phyloP scores from a whole-genome alignment of 768 basidiomycete species.

The Paxillus rubicundulus region DNA sequence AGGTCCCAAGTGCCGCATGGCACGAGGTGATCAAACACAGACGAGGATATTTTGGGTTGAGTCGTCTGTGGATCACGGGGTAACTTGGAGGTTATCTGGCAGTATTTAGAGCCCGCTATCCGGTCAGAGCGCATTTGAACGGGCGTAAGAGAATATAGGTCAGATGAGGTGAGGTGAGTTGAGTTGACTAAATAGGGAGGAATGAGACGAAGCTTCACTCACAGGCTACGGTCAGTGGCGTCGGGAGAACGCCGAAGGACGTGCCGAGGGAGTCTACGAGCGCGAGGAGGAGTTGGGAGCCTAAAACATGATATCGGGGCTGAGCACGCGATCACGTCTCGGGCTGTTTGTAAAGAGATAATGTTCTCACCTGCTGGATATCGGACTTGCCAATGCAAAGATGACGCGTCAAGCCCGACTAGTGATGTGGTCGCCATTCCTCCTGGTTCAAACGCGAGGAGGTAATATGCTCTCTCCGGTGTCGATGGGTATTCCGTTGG shows the following conservation, averaged over 20 bases:
- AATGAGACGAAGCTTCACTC: conserved; percentile 6
- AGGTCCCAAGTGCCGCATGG: conserved; percentile 47
- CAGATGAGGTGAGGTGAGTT: background rate
- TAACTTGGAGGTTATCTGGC: conserved; percentile 18
- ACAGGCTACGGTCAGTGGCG: conserved; percentile 38
- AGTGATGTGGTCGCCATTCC: conserved; percentile 34
- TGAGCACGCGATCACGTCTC: background rate
- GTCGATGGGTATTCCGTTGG: background rate
- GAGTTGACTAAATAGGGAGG: background rate
- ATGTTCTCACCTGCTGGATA: conserved; percentile 38
- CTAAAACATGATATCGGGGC: conserved; percentile 24
- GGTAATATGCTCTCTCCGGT: conserved; percentile 35
- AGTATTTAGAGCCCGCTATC: conserved; percentile 29
- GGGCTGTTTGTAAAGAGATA: background rate
- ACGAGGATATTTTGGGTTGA: conserved; percentile 1
- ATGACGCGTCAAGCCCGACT: conserved; percentile 33
- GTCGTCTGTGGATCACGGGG: conserved; percentile 31
- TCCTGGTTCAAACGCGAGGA: conserved; percentile 40
- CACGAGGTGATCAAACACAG: background rate
- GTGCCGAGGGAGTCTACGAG: conserved; percentile 44
- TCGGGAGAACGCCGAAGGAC: conserved; percentile 39
- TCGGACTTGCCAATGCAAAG: conserved; percentile 38
- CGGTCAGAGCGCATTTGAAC: background rate
- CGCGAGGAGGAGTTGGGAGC: conserved; percentile 40
- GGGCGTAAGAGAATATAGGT: background rate